A percentile compares a stretch with the other conserved stretches of the same genome.
These are phyloP conservation scores for Coniochaeta prunicola DNA, from an alignment of 2,329 filamentous ascomycete genomes.

Conservation along the genomic window DNA sequence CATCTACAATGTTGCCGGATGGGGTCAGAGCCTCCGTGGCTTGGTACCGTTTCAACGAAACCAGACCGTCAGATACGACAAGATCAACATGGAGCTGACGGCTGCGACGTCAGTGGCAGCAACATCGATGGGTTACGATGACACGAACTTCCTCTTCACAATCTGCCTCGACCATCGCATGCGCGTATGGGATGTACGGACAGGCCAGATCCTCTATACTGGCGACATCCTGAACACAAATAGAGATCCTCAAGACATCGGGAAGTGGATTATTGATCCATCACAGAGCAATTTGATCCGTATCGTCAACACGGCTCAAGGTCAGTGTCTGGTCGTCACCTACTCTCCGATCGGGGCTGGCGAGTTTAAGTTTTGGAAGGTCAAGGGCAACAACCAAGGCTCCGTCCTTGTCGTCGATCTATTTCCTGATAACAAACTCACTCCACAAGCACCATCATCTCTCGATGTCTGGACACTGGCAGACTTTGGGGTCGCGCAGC, in stretches of 20 bases:
- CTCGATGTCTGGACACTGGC: constrained; percentile 74
- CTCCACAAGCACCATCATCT: constrained; percentile 62
- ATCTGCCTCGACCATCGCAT: constrained; percentile 84
- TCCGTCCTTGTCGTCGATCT: constrained; percentile 62
- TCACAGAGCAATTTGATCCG: constrained; percentile 70
- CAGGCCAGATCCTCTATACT: constrained; percentile 67
- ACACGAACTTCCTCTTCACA: constrained; percentile 58
- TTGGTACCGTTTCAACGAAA: constrained; percentile 60
- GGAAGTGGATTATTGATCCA: constrained; percentile 73
- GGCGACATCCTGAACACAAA: constrained; percentile 70
- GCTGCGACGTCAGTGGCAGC: constrained; percentile 58
- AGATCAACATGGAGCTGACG: constrained; percentile 57
- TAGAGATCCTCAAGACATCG: constrained; percentile 57
- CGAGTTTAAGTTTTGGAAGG: constrained; percentile 89
- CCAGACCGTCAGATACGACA: constrained; percentile 56
- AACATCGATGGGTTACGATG: constrained; percentile 41
- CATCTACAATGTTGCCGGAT: constrained; percentile 67
- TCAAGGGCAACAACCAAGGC: constrained; percentile 59
- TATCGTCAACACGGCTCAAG: constrained; percentile 52
- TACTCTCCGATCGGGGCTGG: constrained; percentile 84
- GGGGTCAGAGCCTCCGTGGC: constrained; percentile 59
- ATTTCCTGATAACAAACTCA: constrained; percentile 55
- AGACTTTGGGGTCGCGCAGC: constrained; percentile 59
- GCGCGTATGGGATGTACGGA: constrained; percentile 82
- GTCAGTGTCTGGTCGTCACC: constrained; percentile 58